phyloP scores from a whole-genome alignment of 495 filamentous ascomycete species.

The Aspergillus asperescens region DNA sequence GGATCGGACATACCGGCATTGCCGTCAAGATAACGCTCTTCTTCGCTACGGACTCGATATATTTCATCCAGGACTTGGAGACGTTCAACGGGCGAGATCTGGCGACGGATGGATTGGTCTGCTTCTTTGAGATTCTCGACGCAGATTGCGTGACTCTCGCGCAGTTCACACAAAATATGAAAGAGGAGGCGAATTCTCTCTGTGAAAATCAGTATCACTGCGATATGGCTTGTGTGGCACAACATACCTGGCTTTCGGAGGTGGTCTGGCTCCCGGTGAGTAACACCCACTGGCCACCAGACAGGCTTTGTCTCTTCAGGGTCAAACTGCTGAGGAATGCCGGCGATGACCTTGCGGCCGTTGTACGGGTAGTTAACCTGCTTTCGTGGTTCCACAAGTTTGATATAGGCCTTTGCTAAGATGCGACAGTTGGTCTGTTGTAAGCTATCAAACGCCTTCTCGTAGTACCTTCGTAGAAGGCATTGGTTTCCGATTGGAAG shows the following conservation, averaged over 20 bases:
- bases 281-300: constrained; percentile 70
- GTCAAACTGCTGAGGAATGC: constrained; percentile 31
- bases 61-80: constrained; percentile 54
- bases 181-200: constrained; percentile 57
- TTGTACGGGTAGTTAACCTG: constrained; percentile 79
- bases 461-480: constrained; percentile 55
- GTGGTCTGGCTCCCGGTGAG: constrained; percentile 77
- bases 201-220: constrained; percentile 16
- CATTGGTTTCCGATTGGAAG: constrained; percentile 51
- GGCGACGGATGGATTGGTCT: constrained; percentile 40
- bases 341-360: constrained; percentile 40
- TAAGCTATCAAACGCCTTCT: constrained; percentile 56
- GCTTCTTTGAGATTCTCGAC: constrained; percentile 35
- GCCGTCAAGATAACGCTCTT: constrained; percentile 54
- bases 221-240: not conserved
- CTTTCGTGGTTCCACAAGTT: constrained; percentile 76
- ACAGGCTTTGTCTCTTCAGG: constrained; percentile 50
- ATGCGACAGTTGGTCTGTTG: constrained; percentile 66
- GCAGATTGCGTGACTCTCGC: constrained; percentile 33
- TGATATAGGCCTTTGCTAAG: constrained; percentile 74
- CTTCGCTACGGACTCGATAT: constrained; percentile 56
- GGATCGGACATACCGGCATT: constrained; percentile 44
- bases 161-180: constrained; percentile 51
- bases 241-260: constrained; percentile 60
- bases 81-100: constrained; percentile 35